A percentile compares a stretch with the other conserved stretches of the same genome.
phyloP scores from a whole-genome alignment of 1,284 basidiomycete species.

The Marasmius tenuissimus region DNA sequence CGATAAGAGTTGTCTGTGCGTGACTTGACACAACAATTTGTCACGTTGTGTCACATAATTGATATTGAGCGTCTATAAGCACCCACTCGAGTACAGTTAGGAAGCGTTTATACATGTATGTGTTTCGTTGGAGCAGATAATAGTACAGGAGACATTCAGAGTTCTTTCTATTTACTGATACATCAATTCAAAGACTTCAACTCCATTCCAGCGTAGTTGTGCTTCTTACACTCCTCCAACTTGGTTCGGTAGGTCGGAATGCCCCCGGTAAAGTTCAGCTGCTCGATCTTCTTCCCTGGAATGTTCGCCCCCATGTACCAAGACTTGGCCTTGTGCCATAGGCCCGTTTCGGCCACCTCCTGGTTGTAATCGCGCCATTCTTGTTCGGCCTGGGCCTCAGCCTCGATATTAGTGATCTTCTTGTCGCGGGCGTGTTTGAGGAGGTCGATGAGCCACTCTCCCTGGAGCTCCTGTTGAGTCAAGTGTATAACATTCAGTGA shows the following conservation, averaged over 20 bases:
- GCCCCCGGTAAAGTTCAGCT: constrained; percentile 23
- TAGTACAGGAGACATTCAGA: too few relatives aligned
- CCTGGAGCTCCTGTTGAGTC: constrained; percentile 21
- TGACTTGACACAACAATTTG: too few relatives aligned
- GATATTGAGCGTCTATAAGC: too few relatives aligned
- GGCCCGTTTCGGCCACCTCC: constrained; percentile 8
- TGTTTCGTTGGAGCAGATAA: too few relatives aligned
- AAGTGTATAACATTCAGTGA: neutral
- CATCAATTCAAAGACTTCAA: too few relatives aligned
- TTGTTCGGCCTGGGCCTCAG: constrained; percentile 17
- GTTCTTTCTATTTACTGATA: too few relatives aligned
- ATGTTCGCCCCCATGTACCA: constrained; percentile 11
- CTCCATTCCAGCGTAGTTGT: too few relatives aligned
- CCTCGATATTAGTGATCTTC: constrained; percentile 15
- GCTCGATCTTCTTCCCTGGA: constrained; percentile 10
- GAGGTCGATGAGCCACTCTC: constrained; percentile 23
- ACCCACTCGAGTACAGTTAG: too few relatives aligned
- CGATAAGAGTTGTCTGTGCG: too few relatives aligned
- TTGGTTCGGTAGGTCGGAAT: constrained; percentile 14
- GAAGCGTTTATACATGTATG: too few relatives aligned
- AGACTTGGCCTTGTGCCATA: constrained; percentile 18
- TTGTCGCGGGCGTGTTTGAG: constrained; percentile 18
- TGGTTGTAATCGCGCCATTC: constrained; percentile 13
- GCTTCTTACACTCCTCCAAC: neutral
- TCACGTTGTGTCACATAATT: too few relatives aligned